Evolutionary conservation across 371 early-diverging fungal genomes (phyloP).

Genomic region (Mucor velutinosus): DNA sequence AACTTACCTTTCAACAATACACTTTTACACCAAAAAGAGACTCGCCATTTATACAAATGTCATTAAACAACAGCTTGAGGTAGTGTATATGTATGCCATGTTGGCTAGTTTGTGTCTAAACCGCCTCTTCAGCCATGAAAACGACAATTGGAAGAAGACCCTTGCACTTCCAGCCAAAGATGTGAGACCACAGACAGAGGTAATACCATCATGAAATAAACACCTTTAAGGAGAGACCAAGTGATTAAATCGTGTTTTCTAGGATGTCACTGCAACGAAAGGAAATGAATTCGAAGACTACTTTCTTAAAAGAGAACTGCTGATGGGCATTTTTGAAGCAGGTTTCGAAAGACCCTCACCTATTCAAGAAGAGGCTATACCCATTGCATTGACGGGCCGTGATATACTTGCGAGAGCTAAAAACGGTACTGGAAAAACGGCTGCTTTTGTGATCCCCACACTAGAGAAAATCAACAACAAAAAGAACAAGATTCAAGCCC

Average conservation of each 20-base stretch:
- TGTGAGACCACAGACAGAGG: constrained; percentile 86
- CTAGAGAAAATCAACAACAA: constrained; percentile 89
- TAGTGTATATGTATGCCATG: not conserved
- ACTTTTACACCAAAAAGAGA: not conserved
- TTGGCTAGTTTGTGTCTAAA: not conserved
- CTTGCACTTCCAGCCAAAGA: constrained; percentile 80
- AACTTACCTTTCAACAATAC: not conserved
- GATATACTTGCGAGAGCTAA: constrained; percentile 97
- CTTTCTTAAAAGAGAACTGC: constrained; percentile 90
- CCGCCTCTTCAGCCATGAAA: constrained; percentile 46
- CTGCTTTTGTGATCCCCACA: constrained; percentile 94
- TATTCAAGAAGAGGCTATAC: constrained; percentile 99
- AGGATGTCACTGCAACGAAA: constrained; percentile 93
- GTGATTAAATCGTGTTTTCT: not conserved
- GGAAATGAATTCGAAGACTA: constrained; percentile 98
- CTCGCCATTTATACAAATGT: not conserved
- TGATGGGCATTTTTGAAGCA: constrained; percentile 97
- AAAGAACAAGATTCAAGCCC: constrained; percentile 79
- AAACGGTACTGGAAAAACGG: constrained; percentile 99
- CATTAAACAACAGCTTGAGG: not conserved
- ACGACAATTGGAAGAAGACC: constrained; percentile 74
- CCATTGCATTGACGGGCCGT: constrained; percentile 92
- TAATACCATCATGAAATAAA: constrained; percentile 17
- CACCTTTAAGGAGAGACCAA: not conserved
- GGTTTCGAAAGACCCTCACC: constrained; percentile 98